Base-by-base conservation (phyloP, 805 yeast genomes). In the Metschnikowia cerradonensis region DNA sequence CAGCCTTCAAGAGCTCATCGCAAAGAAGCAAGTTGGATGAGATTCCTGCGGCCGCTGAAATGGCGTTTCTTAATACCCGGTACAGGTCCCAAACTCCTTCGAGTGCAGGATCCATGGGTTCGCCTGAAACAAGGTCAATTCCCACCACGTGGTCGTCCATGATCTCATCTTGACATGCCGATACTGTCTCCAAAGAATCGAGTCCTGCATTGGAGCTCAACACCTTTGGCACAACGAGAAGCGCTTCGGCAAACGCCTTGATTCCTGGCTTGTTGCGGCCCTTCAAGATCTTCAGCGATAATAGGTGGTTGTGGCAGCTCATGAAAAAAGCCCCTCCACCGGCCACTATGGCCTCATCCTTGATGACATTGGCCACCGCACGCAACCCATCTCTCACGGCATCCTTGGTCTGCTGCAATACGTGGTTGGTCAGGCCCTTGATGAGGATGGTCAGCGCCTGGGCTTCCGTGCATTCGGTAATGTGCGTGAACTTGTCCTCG, bases 61-160 rank as follows among this genome's bases (percentile, higher is more conserved):
- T 76, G 8, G 96, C 96, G 67, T 94, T 94, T 73, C 99, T 83
- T 53, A 94, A 74, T 37, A 94, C 99, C 58, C 99, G 78, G 75
- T 81, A 94, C 23, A 96, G 88, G 71, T 94, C 99, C 96, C 97
- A 94, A 52, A 94, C 82, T 54, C 99, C 99, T 65, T 89, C 96
- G 48, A 88, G 79, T 6, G 89, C 79, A 45, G 99, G 97, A 65
- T 92, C 97, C 81, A 92, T 84, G 45, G 97, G 94, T 66, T 91
- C 97, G 37, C 99, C 99, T 10, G 92, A 79, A 53, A 81, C 82
- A 58, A 94, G 78, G 67, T 94, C 96, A 49, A 94, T 84, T 51
- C 99, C 99, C 41, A 91, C 96, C 32, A 82, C 80, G 61, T 87
- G 83, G 47, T 86, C 94, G 42, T 86, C 94, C 40, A 77, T 81